These are phyloP conservation scores for Saturnispora saitoi DNA, from an alignment of 805 yeast species.

Conservation along the genomic window DNA sequence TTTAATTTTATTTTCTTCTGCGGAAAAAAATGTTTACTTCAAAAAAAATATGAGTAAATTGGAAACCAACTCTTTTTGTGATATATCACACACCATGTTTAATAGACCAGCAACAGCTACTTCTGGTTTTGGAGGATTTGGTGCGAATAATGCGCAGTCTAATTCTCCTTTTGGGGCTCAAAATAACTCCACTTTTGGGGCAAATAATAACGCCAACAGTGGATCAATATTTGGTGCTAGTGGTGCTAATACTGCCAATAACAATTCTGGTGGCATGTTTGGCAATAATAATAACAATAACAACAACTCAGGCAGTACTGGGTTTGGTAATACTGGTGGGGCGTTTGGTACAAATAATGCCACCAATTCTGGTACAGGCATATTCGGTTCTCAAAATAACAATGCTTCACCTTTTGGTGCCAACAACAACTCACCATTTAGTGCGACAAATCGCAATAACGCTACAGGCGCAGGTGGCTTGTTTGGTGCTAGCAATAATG, in stretches of 20 bases:
- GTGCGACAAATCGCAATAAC: slow-evolving; percentile 11
- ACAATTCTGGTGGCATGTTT: slow-evolving; percentile 8
- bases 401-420: slow-evolving; percentile 34
- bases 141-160: slow-evolving; percentile 1
- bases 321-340: slow-evolving; percentile 6
- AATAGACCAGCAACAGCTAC: slow-evolving; percentile 33
- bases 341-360: slow-evolving; percentile 1
- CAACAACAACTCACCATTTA: slow-evolving; percentile 15
- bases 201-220: slow-evolving; percentile 16
- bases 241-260: neutral
- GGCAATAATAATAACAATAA: slow-evolving; percentile 18
- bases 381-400: slow-evolving; percentile 6
- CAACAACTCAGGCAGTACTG: neutral
- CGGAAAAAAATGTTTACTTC: too few relatives aligned
- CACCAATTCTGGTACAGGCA: slow-evolving; percentile 11
- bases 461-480: slow-evolving; percentile 11
- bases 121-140: slow-evolving; percentile 44
- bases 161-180: slow-evolving; percentile 20
- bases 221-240: slow-evolving; percentile 10
- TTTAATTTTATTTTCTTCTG: too few relatives aligned
- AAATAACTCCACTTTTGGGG: neutral
- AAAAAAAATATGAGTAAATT: neutral
- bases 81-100: slow-evolving; percentile 31
- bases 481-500: slow-evolving; percentile 15
- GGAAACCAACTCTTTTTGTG: neutral